Evolutionary conservation across 192 early-diverging fungal species (phyloP), one percentile per base, ranked within the genome.

Genomic region (Cladochytrium replicatum): DNA sequence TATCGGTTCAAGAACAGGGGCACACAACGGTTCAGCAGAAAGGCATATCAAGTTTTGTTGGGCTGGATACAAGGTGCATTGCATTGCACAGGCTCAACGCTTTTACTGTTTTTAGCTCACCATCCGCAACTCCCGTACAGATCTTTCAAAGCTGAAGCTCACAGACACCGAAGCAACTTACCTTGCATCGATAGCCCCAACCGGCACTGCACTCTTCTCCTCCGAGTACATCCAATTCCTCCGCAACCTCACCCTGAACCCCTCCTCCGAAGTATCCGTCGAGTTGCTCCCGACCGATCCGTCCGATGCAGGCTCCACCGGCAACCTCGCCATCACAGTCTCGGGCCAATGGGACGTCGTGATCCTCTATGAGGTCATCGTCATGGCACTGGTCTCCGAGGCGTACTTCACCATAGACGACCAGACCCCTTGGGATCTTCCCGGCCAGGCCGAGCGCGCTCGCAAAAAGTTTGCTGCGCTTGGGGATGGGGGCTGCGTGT

Each of bases 341-440:
- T 50, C 38, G 0, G 86, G 86, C 11, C 53, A 57, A 17, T 88
- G 86, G 86, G 46, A 64, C 24, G 71, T 86, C 22, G 69, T 75
- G 0, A 88, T 88, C 30, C 68, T 88, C 7, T 88, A 87, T 48
- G 86, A 88, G 52, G 81, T 88, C 1, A 69, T 78, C 1, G 30
- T 88, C 29, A 44, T 88, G 19, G 73, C 83, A 0, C 67, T 88
- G 2, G 57, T 88, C 7, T 82, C 78, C 0, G 84, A 86, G 52
- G 63, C 79, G 4, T 84, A 81, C 34, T 87, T 81, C 57, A 64
- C 63, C 1, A 74, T 68, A 42, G 74, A 80, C 2, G 85, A 88
- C 47, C 67, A 53, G 5, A 79, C 84, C 53, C n/a, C n/a, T n/a
- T 88, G 86, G 86, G 56, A 58, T 32, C 68, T 79, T 39, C 61